phyloP scores from a whole-genome alignment of 345 rosid species.

The Eucalyptus regnans region DNA sequence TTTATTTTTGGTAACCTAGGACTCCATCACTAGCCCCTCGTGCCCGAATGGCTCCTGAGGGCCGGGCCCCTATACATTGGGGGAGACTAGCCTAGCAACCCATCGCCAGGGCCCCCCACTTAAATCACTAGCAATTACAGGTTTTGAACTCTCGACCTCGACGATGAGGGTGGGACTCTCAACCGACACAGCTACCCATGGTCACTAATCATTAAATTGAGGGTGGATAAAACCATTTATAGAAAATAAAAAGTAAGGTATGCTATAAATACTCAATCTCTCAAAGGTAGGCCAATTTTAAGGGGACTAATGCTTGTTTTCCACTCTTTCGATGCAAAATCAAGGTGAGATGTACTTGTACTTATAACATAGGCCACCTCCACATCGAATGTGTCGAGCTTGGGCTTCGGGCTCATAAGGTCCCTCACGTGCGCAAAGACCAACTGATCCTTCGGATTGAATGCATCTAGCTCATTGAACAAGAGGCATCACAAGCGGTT shows the following conservation, averaged over 20 bases:
- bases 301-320: background rate
- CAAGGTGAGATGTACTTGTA: background rate
- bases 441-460: constrained; percentile 75
- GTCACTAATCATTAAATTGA: background rate
- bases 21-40: too few species aligned
- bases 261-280: background rate
- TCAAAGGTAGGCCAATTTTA: background rate
- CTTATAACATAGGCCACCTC: constrained; percentile 29
- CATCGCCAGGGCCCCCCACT: too few species aligned
- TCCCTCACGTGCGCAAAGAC: constrained; percentile 84
- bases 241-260: too few species aligned
- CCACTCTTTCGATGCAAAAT: background rate
- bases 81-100: too few species aligned
- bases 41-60: too few species aligned
- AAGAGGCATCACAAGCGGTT: constrained; percentile 69
- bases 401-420: constrained; percentile 38
- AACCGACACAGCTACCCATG: too few species aligned
- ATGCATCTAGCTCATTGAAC: constrained; percentile 77
- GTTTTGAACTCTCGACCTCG: too few species aligned
- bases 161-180: too few species aligned
- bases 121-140: too few species aligned
- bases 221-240: background rate
- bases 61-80: too few species aligned
- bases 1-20: too few species aligned
- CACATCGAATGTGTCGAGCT: constrained; percentile 68